Evolutionary conservation across 768 basidiomycete genomes (phyloP), one percentile per base, ranked within the genome.

Genomic region (Boletus edulis): DNA sequence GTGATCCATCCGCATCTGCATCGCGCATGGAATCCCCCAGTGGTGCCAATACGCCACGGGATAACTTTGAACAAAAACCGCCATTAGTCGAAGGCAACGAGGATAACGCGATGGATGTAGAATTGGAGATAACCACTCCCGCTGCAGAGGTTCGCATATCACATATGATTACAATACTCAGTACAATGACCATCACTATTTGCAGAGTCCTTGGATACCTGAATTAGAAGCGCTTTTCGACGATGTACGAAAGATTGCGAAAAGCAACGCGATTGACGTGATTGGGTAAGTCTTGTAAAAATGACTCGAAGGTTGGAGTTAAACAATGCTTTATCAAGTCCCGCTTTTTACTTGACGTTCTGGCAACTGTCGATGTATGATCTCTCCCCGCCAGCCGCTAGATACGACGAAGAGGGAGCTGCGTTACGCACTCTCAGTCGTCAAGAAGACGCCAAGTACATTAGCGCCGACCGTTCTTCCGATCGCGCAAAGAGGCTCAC

Each of bases 301-400:
- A 57, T 29, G 9, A 56, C 46, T 18, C 49, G 49, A 31, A 15
- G 22, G 48, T 37, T 49, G 53, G 51, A 18, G 22, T 46, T 59
- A 51, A 49, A 55, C 39, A 37, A 15, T n/a, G 22, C 13, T 51
- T 42, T 27, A 60, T 48, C 1, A 35, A 97, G 96, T 4, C 87
- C 94, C 29, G 89, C 86, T 3, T 98, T 99, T 74, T 98, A 94
- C 65, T 73, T 91, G 44, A 94, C 95, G 3, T 99, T 98, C 74
- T 99, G 97, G 97, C 95, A 98, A 69, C 72, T 98, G 49, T 89
- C 92, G 1, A 88, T 89, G 34, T 91, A 94, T 64, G 97, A 99
- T 70, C 78, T 98, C 34, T 74, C 83, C 1, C 88, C 91, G 13
- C 94, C 95, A 0, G 76, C 79, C 17, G 66, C 82, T 7, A 83